Evolutionary conservation across 345 rosid genomes (phyloP).

Genomic region (Aethionema arabicum): DNA sequence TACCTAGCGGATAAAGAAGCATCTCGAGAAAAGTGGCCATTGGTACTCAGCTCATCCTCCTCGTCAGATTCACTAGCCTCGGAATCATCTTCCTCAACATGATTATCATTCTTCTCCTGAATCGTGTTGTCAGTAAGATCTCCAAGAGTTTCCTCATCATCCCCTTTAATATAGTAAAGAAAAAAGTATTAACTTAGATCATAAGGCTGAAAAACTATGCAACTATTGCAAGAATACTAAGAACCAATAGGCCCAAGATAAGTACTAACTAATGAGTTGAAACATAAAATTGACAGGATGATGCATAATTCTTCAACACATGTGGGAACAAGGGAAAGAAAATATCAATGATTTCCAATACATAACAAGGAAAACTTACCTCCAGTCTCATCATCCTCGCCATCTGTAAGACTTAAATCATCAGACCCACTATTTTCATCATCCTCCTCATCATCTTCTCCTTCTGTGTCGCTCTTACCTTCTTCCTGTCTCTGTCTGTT

Average conservation of each 20-base stretch:
- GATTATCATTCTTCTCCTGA: conserved; percentile 38
- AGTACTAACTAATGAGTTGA: not conserved
- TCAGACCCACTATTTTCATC: conserved; percentile 43
- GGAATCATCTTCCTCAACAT: conserved; percentile 43
- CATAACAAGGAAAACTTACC: conserved; percentile 30
- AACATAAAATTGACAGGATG: not conserved
- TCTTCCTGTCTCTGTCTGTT: conserved; percentile 56
- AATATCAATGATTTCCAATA: conserved; percentile 4
- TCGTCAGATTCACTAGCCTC: conserved; percentile 46
- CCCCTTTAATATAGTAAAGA: conserved; percentile 36
- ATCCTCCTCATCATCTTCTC: conserved; percentile 44
- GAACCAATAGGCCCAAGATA: conserved; percentile 15
- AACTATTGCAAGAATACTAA: conserved; percentile 19
- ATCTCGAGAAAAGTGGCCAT: conserved; percentile 32
- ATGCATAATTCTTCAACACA: not conserved
- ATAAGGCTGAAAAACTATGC: conserved; percentile 10
- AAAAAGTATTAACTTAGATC: conserved; percentile 1
- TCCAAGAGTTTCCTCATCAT: conserved; percentile 34
- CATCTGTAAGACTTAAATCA: conserved; percentile 38
- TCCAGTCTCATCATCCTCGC: conserved; percentile 38
- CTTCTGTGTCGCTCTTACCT: conserved; percentile 56
- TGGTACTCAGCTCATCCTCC: conserved; percentile 40
- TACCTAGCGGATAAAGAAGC: conserved; percentile 48
- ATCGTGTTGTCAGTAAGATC: conserved; percentile 29
- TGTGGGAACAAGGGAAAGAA: not conserved